These are phyloP conservation scores for Gardenia jasminoides DNA, from an alignment of 257 asterid genomes.

Conservation along the genomic window DNA sequence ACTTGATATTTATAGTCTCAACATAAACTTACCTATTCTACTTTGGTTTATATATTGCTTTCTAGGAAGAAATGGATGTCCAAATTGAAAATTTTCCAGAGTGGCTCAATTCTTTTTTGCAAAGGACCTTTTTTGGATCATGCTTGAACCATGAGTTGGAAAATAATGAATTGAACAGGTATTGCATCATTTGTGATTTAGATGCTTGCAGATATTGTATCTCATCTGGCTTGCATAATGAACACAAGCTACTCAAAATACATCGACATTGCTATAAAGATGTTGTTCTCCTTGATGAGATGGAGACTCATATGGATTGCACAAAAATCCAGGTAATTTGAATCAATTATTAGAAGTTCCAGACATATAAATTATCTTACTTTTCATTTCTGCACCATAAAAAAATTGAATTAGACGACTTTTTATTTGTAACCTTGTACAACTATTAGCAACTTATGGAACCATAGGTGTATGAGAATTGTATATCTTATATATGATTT, in stretches of 20 bases:
- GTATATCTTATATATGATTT: too few relatives aligned
- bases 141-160: neutral
- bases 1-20: neutral
- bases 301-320: slow-evolving; percentile 3
- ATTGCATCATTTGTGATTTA: neutral
- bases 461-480: too few relatives aligned
- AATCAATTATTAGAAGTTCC: too few relatives aligned
- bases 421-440: too few relatives aligned
- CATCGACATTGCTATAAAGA: slow-evolving; percentile 35
- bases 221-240: slow-evolving; percentile 18
- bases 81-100: neutral
- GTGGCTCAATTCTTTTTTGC: neutral
- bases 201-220: neutral
- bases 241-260: slow-evolving; percentile 22
- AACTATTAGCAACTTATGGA: too few relatives aligned
- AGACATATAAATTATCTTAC: too few relatives aligned
- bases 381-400: too few relatives aligned
- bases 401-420: too few relatives aligned
- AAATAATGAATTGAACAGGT: neutral
- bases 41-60: neutral
- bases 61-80: neutral
- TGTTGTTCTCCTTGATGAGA: slow-evolving; percentile 29
- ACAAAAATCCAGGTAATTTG: neutral
- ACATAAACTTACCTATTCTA: neutral
- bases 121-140: neutral